Evolutionary conservation across 305 asterid species (phyloP).

Genomic region (Fraxinus velutina): DNA sequence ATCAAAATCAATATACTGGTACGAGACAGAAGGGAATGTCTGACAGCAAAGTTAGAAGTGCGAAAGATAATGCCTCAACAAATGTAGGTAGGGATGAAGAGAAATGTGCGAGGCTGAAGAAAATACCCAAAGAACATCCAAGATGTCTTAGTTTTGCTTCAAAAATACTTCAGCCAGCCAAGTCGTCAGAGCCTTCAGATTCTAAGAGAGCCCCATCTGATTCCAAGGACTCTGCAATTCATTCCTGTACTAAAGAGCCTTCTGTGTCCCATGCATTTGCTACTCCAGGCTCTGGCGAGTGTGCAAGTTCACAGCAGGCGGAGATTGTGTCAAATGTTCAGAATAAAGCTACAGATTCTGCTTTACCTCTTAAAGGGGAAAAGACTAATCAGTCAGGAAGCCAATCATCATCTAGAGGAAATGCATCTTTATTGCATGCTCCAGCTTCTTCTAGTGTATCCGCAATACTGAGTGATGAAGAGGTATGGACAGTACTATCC

Average conservation of each 20-base stretch:
- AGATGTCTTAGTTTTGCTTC: slow-evolving; percentile 40
- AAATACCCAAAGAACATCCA: slow-evolving; percentile 55
- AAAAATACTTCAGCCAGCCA: slow-evolving; percentile 45
- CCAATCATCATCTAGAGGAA: slow-evolving; percentile 55
- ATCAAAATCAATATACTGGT: slow-evolving; percentile 39
- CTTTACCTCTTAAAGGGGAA: slow-evolving; percentile 55
- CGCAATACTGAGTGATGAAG: slow-evolving; percentile 87
- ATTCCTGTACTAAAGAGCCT: slow-evolving; percentile 48
- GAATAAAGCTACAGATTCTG: slow-evolving; percentile 45
- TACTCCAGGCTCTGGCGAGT: slow-evolving; percentile 42
- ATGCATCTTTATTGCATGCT: slow-evolving; percentile 46
- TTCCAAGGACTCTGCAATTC: slow-evolving; percentile 42
- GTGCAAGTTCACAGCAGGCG: slow-evolving; percentile 38
- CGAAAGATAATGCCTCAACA: slow-evolving; percentile 37
- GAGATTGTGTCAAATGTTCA: slow-evolving; percentile 47
- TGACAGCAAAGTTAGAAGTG: slow-evolving; percentile 39
- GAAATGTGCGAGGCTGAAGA: slow-evolving; percentile 54
- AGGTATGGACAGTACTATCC: slow-evolving; percentile 45
- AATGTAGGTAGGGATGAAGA: slow-evolving; percentile 53
- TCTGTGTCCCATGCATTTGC: slow-evolving; percentile 33
- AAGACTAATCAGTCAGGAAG: slow-evolving; percentile 48
- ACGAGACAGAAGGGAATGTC: slow-evolving; percentile 45
- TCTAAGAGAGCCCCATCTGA: slow-evolving; percentile 52
- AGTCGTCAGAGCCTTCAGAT: slow-evolving; percentile 48
- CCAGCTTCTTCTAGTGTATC: slow-evolving; percentile 55